Base-by-base conservation (phyloP, 352 stramenopile genomes). In the Peronospora farinosa region DNA sequence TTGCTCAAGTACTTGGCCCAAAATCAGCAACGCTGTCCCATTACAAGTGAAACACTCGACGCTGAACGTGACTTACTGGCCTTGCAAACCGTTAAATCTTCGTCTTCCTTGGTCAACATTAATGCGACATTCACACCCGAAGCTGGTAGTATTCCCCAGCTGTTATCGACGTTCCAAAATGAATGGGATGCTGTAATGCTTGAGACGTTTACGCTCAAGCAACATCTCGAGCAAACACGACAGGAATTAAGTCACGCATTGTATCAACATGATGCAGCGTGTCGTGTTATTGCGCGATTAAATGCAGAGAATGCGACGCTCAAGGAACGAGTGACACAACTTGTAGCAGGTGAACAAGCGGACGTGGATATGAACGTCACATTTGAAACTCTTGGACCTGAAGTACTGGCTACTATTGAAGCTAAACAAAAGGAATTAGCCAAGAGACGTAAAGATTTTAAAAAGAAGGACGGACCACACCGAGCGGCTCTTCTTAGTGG, bases 261-360 rank as follows among this genome's bases (percentile, higher is more conserved):
- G 45, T 98, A 98, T 73, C 93, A 98, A 74, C 94, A 98, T 64
- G 95, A 98, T 70, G 95, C 95, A 6, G 93, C 93, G 7, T 95
- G 96, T 44, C 81, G 93, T 52, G 95, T 98, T 17, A 96, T 98
- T 54, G 93, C 95, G 17, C 74, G 95, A 12, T 54, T 98, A 7
- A 87, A 88, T 40, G 72, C 70, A 23, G 95, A 90, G 41, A 85
- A 84, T 54, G 67, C 70, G 12, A 47, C 72, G 33, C 62, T 88
- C 13, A 74, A 74, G 40, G 31, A 64, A 15, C 64, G 78, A 21
- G 47, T 72, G 5, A 46, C 51, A 23, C 37, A 53, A 7, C 28
- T 64, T 28, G 63, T 43, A 0, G 49, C 55, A 1, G 28, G 19
- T 0, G 58, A 71, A 19, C 60, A 66, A 11, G 63, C 76, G 0